Percentiles rank a stretch among this genome's conserved stretches.
phyloP scores from a whole-genome alignment of 2,329 filamentous ascomycete genomes.

The Blastomyces gilchristii region DNA sequence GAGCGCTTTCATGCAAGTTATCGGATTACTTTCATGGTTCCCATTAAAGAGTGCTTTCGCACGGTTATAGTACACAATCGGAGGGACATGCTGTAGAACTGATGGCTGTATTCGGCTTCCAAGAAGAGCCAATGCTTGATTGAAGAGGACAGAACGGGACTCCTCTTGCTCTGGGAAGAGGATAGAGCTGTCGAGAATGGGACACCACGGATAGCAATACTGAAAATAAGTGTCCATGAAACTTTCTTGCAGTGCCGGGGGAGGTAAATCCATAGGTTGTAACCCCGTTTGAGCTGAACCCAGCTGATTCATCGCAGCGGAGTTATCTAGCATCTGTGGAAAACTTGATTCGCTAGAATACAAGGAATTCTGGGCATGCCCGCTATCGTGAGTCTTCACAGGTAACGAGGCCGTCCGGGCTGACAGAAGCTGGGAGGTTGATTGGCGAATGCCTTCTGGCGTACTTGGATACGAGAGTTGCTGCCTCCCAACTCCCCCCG shows the following conservation, averaged over 20 bases:
- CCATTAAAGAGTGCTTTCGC: conserved; percentile 34
- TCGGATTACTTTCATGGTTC: conserved; percentile 31
- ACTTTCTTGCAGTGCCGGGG: conserved; percentile 27
- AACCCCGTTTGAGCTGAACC: conserved; percentile 1
- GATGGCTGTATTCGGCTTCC: conserved; percentile 37
- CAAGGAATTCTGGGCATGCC: background rate
- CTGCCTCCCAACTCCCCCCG: background rate
- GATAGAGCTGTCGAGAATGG: conserved; percentile 29
- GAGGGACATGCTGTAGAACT: conserved; percentile 31
- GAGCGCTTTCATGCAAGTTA: conserved; percentile 30
- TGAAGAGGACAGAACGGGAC: conserved; percentile 25
- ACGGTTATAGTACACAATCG: conserved; percentile 33
- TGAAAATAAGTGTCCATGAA: conserved; percentile 37
- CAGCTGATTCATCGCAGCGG: conserved; percentile 8
- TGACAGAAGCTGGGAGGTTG: background rate
- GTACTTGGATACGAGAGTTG: background rate
- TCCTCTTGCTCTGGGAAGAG: conserved; percentile 21
- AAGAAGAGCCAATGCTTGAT: conserved; percentile 33
- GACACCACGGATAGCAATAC: conserved; percentile 37
- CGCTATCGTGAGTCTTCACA: background rate
- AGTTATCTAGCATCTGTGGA: background rate
- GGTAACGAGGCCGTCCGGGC: background rate
- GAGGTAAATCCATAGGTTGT: conserved; percentile 10
- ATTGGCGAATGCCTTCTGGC: conserved; percentile 3
- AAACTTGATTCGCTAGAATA: background rate